A percentile compares a stretch with the other conserved stretches of the same genome.
phyloP scores from a whole-genome alignment of 352 stramenopile species.

The Globisporangium cederbergense region DNA sequence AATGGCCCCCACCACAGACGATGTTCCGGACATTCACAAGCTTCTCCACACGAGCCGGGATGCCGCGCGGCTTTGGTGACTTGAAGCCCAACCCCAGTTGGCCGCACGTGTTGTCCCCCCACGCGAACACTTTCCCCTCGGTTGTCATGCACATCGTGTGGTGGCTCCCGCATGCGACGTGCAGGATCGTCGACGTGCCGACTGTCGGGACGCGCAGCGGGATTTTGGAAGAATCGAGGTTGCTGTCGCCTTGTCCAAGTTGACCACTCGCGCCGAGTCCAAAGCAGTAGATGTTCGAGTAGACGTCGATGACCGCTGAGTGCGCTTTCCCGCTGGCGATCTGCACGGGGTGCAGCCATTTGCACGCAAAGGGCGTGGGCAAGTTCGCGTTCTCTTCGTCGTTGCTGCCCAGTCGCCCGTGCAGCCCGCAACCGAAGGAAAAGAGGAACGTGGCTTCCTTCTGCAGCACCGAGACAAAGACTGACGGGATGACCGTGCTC shows the following conservation, averaged over 20 bases:
- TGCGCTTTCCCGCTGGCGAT: conserved; percentile 64
- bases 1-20: conserved; percentile 52
- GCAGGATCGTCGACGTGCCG: conserved; percentile 33
- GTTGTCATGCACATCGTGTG: conserved; percentile 64
- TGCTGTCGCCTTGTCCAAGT: conserved; percentile 52
- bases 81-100: conserved; percentile 49
- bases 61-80: conserved; percentile 23
- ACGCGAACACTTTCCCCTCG: conserved; percentile 54
- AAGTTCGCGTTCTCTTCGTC: conserved; percentile 41
- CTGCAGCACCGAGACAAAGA: conserved; percentile 67
- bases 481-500: conserved; percentile 43
- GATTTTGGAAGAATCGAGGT: conserved; percentile 55
- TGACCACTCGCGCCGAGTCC: conserved; percentile 41
- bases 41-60: conserved; percentile 51
- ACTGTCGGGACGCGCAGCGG: conserved; percentile 45
- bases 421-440: conserved; percentile 52
- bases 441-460: conserved; percentile 77
- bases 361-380: conserved; percentile 51
- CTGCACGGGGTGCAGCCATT: conserved; percentile 69
- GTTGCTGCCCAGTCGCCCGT: conserved; percentile 52
- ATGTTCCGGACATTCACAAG: conserved; percentile 38
- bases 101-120: conserved; percentile 62
- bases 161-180: conserved; percentile 53
- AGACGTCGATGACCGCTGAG: conserved; percentile 69
- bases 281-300: conserved; percentile 77